Evolutionary conservation across 805 yeast genomes (phyloP), one percentile per base, ranked within the genome.

Genomic region (Vanderwaltozyma verrucispora): DNA sequence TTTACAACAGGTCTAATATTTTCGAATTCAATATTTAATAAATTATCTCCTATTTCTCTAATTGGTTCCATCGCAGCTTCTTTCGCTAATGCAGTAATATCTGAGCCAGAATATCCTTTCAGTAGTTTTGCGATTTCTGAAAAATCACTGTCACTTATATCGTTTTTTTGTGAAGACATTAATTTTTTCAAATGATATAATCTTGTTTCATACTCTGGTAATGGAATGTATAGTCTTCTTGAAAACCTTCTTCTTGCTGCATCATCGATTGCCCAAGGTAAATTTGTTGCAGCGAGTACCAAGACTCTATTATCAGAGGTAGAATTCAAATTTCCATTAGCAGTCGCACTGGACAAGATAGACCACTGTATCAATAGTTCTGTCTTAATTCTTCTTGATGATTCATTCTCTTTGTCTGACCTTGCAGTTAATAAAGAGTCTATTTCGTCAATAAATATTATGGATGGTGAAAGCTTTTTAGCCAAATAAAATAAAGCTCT

Each of bases 21-120:
- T 38, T 80, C 86, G 32, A 85, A 80, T 8, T 85, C 68, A 0
- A 75, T 74, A 28, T 67, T 62, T 47, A 89, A 65, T 39, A 92
- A 67, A 37, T 80, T 77, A 40, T 89, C 97, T 5, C 97, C 97
- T 25, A 92, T 64, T 23, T 86, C 79, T 45, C 98, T 68, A 32
- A 92, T 68, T 1, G 98, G 97, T 3, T 95, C 95, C 96, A 89
- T 89, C 1, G 97, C 98, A 3, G 96, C 94, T 54, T 89, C 98
- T 60, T 92, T 92, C 2, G 97, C 95, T 44, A 89, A 64, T 1
- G 96, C 94, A 0, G 97, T 92, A 33, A 89, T 75, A 60, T 89
- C 98, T 46, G 94, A 80, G 1, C 97, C 97, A 12, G 95, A 84
- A 58, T 80, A 86, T 1, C 86, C 92, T n/a, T 78, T 77, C 0